Conservation (phyloP, 2,329 filamentous ascomycete genomes). For the Aspergillus cejpii region DNA sequence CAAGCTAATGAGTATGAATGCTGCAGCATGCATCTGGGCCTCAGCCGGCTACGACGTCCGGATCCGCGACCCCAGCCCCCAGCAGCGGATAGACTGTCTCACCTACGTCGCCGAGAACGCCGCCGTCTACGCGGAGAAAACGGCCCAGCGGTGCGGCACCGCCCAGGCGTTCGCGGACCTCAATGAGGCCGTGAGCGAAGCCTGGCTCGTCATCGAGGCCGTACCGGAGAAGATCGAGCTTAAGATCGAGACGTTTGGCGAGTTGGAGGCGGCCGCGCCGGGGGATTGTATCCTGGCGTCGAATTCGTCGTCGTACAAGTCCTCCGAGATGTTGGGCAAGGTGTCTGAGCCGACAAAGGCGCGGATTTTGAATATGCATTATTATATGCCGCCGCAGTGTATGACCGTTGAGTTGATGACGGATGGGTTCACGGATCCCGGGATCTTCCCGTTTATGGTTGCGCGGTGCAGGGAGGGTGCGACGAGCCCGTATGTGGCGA, state of each 20-base stretch:
- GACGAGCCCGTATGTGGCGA: constrained; percentile 39
- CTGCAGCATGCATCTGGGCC: constrained; percentile 27
- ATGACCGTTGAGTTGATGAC: constrained; percentile 52
- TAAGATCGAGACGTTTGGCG: constrained; percentile 46
- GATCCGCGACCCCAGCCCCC: constrained; percentile 28
- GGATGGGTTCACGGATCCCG: constrained; percentile 38
- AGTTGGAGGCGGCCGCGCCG: constrained; percentile 41
- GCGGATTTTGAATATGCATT: constrained; percentile 48
- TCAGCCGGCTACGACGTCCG: constrained; percentile 29
- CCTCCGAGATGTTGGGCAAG: constrained; percentile 44
- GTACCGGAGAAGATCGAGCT: constrained; percentile 47
- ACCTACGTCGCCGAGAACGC: constrained; percentile 34
- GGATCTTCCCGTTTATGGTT: constrained; percentile 44
- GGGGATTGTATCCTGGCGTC: constrained; percentile 46
- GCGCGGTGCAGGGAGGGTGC: constrained; percentile 38
- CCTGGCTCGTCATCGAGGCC: constrained; percentile 52
- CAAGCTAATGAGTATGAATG: not conserved
- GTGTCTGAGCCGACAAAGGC: constrained; percentile 34
- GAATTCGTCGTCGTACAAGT: constrained; percentile 51
- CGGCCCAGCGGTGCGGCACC: constrained; percentile 26
- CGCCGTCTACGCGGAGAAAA: constrained; percentile 24
- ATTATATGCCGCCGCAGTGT: constrained; percentile 44
- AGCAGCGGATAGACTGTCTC: constrained; percentile 25
- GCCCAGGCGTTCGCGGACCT: constrained; percentile 35
- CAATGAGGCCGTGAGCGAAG: constrained; percentile 37